These are phyloP conservation scores for Pythium biforme DNA, from an alignment of 352 stramenopile genomes.

Conservation along the genomic window DNA sequence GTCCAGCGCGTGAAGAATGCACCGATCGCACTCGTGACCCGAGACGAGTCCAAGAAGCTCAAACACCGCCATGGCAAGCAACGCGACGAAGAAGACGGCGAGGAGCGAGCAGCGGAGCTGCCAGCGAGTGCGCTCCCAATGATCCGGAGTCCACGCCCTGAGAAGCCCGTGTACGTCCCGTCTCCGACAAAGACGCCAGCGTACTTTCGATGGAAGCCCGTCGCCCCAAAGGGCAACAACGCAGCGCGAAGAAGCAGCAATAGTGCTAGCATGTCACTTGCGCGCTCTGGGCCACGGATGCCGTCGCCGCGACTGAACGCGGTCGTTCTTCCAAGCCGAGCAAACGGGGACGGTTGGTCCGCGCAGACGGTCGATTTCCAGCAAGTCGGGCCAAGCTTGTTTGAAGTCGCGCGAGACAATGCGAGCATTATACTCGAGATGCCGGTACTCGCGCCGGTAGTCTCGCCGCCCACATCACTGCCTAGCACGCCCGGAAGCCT, in stretches of 20 bases:
- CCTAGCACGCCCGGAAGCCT: conserved; percentile 1
- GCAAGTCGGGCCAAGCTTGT: conserved; percentile 12
- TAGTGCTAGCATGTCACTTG: background rate
- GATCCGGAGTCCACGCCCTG: conserved; percentile 39
- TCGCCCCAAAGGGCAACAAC: conserved; percentile 7
- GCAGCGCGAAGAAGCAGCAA: background rate
- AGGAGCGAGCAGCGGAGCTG: conserved; percentile 12
- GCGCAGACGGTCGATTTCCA: conserved; percentile 5
- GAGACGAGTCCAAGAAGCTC: conserved; percentile 41
- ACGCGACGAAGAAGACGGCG: conserved; percentile 17
- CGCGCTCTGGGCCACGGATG: background rate
- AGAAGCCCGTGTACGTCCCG: conserved; percentile 40
- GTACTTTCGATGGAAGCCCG: conserved; percentile 67
- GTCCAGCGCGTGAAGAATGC: conserved; percentile 41
- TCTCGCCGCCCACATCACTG: background rate
- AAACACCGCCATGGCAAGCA: conserved; percentile 27
- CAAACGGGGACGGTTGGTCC: background rate
- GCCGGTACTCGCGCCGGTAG: background rate
- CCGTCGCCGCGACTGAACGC: conserved; percentile 12
- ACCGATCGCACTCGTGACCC: conserved; percentile 49
- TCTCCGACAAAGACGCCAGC: conserved; percentile 47
- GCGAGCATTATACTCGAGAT: background rate
- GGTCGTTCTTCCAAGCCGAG: background rate
- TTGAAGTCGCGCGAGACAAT: conserved; percentile 5
- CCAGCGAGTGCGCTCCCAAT: conserved; percentile 51